Conservation (phyloP, 495 filamentous ascomycete genomes). For the Lichina pygmaea region DNA sequence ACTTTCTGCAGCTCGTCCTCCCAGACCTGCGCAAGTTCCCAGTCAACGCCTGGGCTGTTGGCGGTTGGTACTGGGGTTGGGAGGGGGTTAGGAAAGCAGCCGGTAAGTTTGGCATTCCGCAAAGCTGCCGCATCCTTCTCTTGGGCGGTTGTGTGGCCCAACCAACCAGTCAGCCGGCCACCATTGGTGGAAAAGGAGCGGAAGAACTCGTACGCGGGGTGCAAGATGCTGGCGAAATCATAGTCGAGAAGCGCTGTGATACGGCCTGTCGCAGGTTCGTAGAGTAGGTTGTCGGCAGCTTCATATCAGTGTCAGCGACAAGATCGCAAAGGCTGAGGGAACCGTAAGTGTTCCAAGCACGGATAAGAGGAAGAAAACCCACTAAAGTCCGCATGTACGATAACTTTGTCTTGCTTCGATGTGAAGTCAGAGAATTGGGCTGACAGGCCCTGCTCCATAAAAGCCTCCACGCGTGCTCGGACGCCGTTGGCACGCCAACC, state of each 20-base stretch:
- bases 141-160: slow-evolving; percentile 2
- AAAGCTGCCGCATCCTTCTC: slow-evolving; percentile 4
- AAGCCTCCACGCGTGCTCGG: background rate
- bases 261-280: background rate
- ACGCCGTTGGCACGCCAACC: background rate
- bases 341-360: background rate
- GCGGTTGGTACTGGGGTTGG: background rate
- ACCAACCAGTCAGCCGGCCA: slow-evolving; percentile 3
- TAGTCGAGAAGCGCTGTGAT: background rate
- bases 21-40: slow-evolving; percentile 10
- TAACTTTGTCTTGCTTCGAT: background rate
- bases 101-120: slow-evolving; percentile 9
- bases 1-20: slow-evolving; percentile 9
- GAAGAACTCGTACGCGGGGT: background rate
- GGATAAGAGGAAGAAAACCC: background rate
- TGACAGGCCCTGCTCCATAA: background rate
- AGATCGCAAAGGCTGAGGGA: background rate
- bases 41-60: slow-evolving; percentile 7
- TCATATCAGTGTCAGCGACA: background rate
- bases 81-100: slow-evolving; percentile 8
- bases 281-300: background rate
- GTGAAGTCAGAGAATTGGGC: background rate
- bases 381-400: background rate
- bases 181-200: background rate
- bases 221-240: background rate